A percentile compares a stretch with the other conserved stretches of the same genome.
Evolutionary conservation across 306 rosid species (phyloP).

Genomic region (Parietaria judaica): DNA sequence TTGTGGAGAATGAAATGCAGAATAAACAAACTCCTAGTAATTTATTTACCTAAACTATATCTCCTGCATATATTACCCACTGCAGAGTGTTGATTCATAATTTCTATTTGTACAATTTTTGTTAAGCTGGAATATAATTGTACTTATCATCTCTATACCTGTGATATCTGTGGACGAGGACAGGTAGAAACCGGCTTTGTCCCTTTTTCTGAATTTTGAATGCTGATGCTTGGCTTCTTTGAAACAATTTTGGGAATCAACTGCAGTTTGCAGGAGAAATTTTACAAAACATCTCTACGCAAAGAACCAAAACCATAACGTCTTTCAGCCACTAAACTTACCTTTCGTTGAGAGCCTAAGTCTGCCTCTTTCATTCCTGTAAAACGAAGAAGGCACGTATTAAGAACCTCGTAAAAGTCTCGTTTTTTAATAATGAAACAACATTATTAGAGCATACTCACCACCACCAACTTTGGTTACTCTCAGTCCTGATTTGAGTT

Average conservation of each 20-base stretch:
- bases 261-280: slow-evolving; percentile 27
- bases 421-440: neutral
- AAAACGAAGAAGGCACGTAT: slow-evolving; percentile 27
- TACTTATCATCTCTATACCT: slow-evolving; percentile 35
- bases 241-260: slow-evolving; percentile 36
- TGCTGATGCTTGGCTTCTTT: slow-evolving; percentile 40
- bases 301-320: slow-evolving; percentile 2
- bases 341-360: slow-evolving; percentile 51
- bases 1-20: too few species aligned
- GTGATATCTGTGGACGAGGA: slow-evolving; percentile 40
- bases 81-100: neutral
- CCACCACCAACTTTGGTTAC: slow-evolving; percentile 26
- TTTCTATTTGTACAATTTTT: neutral
- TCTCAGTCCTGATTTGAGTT: slow-evolving; percentile 16
- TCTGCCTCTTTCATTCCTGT: slow-evolving; percentile 49
- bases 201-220: slow-evolving; percentile 44
- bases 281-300: slow-evolving; percentile 10
- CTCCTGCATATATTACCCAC: neutral
- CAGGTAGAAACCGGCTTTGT: slow-evolving; percentile 34
- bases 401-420: neutral
- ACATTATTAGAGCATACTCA: slow-evolving; percentile 24
- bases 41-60: neutral
- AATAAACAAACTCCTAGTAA: too few species aligned
- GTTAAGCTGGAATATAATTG: neutral
- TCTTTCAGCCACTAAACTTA: slow-evolving; percentile 24